These are phyloP conservation scores for Escovopsis sp. DNA, from an alignment of 2,329 filamentous ascomycete genomes.

Conservation along the genomic window DNA sequence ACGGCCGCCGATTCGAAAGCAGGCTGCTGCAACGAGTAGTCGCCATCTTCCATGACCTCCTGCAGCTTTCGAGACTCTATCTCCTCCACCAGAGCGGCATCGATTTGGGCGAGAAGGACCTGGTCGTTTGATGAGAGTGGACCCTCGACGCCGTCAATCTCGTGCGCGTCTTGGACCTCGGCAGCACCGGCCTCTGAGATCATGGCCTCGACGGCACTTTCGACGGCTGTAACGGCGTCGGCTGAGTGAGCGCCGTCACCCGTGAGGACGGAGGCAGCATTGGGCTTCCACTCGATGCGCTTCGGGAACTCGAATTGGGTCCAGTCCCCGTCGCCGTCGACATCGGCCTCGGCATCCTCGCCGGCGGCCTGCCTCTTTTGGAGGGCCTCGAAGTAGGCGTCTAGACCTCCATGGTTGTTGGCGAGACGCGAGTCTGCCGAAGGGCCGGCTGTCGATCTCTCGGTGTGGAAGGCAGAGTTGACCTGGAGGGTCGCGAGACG, in stretches of 20 bases:
- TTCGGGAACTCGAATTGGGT: slow-evolving; percentile 81
- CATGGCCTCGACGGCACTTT: slow-evolving; percentile 5
- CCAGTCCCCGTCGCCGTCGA: slow-evolving; percentile 63
- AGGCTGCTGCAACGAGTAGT: slow-evolving; percentile 21
- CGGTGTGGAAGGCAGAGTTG: slow-evolving; percentile 60
- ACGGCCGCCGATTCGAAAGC: slow-evolving; percentile 24
- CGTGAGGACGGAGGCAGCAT: slow-evolving; percentile 38
- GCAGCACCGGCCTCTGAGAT: slow-evolving; percentile 15
- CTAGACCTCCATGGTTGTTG: slow-evolving; percentile 49
- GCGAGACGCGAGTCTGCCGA: slow-evolving; percentile 39
- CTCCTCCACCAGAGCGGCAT: slow-evolving; percentile 71
- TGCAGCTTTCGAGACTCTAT: slow-evolving; percentile 39
- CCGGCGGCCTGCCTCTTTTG: slow-evolving; percentile 56
- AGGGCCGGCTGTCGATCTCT: slow-evolving; percentile 35
- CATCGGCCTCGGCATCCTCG: slow-evolving; percentile 20
- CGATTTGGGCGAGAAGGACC: slow-evolving; percentile 39
- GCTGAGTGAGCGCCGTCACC: slow-evolving; percentile 39
- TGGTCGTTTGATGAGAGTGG: no score
- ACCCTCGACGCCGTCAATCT: slow-evolving; percentile 12
- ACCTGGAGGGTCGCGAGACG: slow-evolving; percentile 45
- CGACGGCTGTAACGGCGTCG: slow-evolving; percentile 7
- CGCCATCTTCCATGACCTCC: slow-evolving; percentile 28
- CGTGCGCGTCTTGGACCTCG: slow-evolving; percentile 23
- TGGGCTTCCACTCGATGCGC: slow-evolving; percentile 75
- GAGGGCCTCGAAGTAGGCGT: slow-evolving; percentile 83